Conservation (phyloP, 1,139 yeast genomes). For the Taphrina sp. region DNA sequence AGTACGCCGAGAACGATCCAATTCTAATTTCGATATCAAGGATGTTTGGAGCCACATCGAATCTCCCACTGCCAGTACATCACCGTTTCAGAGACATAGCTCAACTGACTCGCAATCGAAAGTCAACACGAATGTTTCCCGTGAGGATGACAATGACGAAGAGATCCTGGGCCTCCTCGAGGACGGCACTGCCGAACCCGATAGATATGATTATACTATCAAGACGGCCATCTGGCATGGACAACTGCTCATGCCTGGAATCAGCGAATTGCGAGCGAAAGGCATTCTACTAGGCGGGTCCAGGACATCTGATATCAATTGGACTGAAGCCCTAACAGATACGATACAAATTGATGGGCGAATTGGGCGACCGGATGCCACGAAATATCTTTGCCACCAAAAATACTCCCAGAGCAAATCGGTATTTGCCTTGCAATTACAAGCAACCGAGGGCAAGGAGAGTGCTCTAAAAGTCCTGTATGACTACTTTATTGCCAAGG, state of each 20-base stretch:
- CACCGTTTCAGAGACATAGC: no score
- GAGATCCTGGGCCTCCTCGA: constrained; percentile 11
- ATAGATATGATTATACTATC: constrained; percentile 10
- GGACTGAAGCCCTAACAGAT: constrained; percentile 37
- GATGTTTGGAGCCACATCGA: constrained; percentile 25
- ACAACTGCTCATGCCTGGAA: constrained; percentile 55
- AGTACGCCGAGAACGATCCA: constrained; percentile 8
- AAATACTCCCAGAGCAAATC: constrained; percentile 54
- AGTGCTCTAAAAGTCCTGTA: constrained; percentile 52
- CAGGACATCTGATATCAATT: constrained; percentile 38
- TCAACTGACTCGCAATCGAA: neutral
- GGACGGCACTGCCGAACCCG: neutral
- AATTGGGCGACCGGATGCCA: constrained; percentile 56
- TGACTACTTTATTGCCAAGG: constrained; percentile 53
- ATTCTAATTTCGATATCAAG: constrained; percentile 24
- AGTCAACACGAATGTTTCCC: neutral
- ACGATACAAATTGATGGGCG: constrained; percentile 60
- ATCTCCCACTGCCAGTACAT: neutral
- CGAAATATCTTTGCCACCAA: constrained; percentile 51
- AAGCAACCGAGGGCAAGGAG: constrained; percentile 38
- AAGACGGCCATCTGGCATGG: constrained; percentile 54
- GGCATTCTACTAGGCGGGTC: constrained; percentile 52
- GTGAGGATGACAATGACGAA: constrained; percentile 9
- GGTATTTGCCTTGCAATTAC: constrained; percentile 53
- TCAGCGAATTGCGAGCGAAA: constrained; percentile 52